Conservation (phyloP, 2,329 filamentous ascomycete species). For the Pseudogymnoascus sp. region DNA sequence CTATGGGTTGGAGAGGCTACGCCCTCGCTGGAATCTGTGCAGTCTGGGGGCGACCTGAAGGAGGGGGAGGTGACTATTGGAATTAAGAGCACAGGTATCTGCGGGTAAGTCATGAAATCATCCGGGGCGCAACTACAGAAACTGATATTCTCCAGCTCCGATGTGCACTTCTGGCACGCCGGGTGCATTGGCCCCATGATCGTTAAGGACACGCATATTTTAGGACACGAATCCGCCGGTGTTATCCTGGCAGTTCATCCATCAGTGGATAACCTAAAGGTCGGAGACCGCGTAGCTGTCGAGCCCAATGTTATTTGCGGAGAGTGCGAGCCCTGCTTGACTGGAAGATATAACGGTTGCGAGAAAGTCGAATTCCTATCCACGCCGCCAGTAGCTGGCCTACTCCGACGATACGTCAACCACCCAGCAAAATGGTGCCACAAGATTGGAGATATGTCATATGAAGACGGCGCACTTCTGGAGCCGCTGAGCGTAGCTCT, state of each 20-base stretch:
- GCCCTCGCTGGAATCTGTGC: slow-evolving; percentile 67
- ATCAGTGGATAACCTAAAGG: slow-evolving; percentile 66
- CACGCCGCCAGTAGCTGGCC: slow-evolving; percentile 79
- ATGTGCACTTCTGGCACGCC: slow-evolving; percentile 95
- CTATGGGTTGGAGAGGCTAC: slow-evolving; percentile 77
- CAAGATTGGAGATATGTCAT: slow-evolving; percentile 88
- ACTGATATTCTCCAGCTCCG: slow-evolving; percentile 50
- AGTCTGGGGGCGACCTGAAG: slow-evolving; percentile 58
- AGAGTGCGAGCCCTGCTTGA: slow-evolving; percentile 82
- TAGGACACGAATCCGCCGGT: slow-evolving; percentile 89
- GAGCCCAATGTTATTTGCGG: slow-evolving; percentile 93
- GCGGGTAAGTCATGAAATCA: slow-evolving; percentile 52
- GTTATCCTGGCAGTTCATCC: slow-evolving; percentile 73
- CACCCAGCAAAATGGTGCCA: slow-evolving; percentile 93
- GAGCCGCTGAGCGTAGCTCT: slow-evolving; percentile 87
- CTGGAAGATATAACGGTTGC: slow-evolving; percentile 92
- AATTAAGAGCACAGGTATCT: slow-evolving; percentile 91
- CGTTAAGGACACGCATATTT: slow-evolving; percentile 77
- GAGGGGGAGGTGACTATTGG: slow-evolving; percentile 80
- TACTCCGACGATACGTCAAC: slow-evolving; percentile 87
- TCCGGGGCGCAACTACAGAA: not conserved
- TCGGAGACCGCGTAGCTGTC: slow-evolving; percentile 85
- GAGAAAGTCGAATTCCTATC: slow-evolving; percentile 78
- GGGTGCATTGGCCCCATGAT: slow-evolving; percentile 96
- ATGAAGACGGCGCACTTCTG: slow-evolving; percentile 80